Evolutionary conservation across 2,329 filamentous ascomycete genomes (phyloP).

Genomic region (Fusarium succisae): DNA sequence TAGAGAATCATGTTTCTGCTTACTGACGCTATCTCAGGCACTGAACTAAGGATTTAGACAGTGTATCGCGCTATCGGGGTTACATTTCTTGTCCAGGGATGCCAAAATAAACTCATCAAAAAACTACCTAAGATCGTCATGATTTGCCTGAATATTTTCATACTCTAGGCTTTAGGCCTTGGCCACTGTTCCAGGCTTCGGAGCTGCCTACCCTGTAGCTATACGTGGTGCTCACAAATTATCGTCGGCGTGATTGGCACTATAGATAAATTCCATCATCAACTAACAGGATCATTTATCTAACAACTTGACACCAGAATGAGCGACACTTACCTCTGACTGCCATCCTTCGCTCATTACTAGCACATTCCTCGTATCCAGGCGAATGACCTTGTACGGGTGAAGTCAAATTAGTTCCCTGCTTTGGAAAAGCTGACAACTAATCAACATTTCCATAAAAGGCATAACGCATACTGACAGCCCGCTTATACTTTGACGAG

Average conservation of each 20-base stretch:
- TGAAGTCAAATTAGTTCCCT: neutral
- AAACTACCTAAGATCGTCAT: too few species aligned
- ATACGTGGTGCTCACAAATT: neutral
- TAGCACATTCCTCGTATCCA: too few species aligned
- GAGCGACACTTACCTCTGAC: fast-evolving
- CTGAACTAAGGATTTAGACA: neutral
- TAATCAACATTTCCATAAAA: neutral
- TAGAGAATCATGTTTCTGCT: neutral
- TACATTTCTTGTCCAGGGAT: neutral
- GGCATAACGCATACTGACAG: neutral
- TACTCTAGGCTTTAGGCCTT: too few species aligned
- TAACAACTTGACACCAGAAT: too few species aligned
- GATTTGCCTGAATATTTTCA: fast-evolving
- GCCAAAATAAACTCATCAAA: neutral
- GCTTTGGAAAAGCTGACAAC: neutral
- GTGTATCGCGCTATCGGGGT: neutral
- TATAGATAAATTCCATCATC: fast-evolving
- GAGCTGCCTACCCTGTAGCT: neutral
- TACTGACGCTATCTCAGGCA: neutral
- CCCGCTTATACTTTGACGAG: neutral
- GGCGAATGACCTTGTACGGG: neutral
- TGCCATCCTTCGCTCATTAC: neutral
- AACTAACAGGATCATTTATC: fast-evolving
- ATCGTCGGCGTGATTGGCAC: too few species aligned
- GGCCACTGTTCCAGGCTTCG: neutral